Percentiles rank a stretch among this genome's conserved stretches.
phyloP scores from a whole-genome alignment of 768 basidiomycete species.

The Xerocomellus dryophilus region DNA sequence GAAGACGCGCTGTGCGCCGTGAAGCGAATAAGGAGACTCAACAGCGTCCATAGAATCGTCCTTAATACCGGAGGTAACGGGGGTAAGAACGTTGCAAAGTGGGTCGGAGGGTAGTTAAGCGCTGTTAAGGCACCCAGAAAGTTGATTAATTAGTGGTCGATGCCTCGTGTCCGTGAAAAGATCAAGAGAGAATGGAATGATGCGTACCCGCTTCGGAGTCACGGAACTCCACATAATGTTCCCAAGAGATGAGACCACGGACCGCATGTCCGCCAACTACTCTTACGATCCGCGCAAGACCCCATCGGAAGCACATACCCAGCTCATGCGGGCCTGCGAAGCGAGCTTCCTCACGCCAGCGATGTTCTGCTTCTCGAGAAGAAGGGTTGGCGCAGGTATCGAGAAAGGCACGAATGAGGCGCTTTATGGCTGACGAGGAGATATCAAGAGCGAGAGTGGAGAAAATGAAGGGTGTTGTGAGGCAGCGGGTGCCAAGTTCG shows the following conservation, averaged over 20 bases:
- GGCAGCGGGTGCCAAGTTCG: conserved; percentile 68
- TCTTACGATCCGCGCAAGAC: conserved; percentile 73
- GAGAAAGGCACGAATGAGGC: conserved; percentile 82
- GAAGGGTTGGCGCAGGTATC: conserved; percentile 46
- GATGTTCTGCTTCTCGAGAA: conserved; percentile 43
- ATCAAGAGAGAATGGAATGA: conserved; percentile 19
- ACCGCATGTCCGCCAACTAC: conserved; percentile 66
- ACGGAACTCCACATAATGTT: conserved; percentile 78
- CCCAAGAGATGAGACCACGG: conserved; percentile 85
- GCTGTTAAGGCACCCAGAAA: conserved; percentile 34
- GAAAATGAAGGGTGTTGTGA: conserved; percentile 91
- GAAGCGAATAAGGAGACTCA: conserved; percentile 79
- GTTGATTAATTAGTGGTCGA: conserved; percentile 18
- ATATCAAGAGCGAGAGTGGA: conserved; percentile 85
- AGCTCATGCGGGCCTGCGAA: conserved; percentile 87
- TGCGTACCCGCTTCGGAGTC: conserved; percentile 76
- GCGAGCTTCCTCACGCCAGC: conserved; percentile 76
- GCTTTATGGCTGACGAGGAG: conserved; percentile 65
- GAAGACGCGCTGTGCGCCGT: conserved; percentile 80
- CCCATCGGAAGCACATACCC: conserved; percentile 93
- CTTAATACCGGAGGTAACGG: conserved; percentile 52
- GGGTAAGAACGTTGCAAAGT: conserved; percentile 69
- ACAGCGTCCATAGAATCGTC: conserved; percentile 61
- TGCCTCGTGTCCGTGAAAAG: conserved; percentile 25
- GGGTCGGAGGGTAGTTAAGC: conserved; percentile 62